Percentiles rank a stretch among this genome's conserved stretches.
These are phyloP conservation scores for Rutstroemia sydowiana DNA, from an alignment of 2,329 filamentous ascomycete genomes.

Conservation along the genomic window DNA sequence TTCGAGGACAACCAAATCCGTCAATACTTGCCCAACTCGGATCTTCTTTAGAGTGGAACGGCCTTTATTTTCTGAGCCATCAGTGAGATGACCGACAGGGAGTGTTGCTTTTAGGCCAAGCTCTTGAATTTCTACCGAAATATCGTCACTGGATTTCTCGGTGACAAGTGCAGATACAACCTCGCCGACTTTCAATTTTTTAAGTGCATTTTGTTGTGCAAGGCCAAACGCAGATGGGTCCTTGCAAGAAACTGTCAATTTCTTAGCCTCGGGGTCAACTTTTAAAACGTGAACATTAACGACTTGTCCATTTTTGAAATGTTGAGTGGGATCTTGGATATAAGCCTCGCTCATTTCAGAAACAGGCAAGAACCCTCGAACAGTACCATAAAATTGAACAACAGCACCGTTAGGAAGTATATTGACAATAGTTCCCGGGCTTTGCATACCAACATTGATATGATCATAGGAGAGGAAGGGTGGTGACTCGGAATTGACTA, in stretches of 20 bases:
- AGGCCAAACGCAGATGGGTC: constrained; percentile 70
- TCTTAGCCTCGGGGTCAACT: constrained; percentile 62
- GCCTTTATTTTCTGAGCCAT: constrained; percentile 75
- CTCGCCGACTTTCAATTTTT: constrained; percentile 64
- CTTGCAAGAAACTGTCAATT: constrained; percentile 87
- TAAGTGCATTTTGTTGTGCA: constrained; percentile 69
- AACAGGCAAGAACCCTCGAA: constrained; percentile 83
- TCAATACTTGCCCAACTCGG: constrained; percentile 73
- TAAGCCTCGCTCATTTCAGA: constrained; percentile 98
- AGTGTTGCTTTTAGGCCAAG: constrained; percentile 72
- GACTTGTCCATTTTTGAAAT: constrained; percentile 86
- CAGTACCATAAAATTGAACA: constrained; percentile 81
- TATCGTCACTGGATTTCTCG: constrained; percentile 71
- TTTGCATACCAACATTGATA: constrained; percentile 66
- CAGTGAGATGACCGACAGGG: constrained; percentile 70
- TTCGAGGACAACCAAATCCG: constrained; percentile 77
- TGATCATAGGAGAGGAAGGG: constrained; percentile 72
- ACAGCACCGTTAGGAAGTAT: constrained; percentile 72
- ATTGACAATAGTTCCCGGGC: constrained; percentile 80
- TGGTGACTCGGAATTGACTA: constrained; percentile 82
- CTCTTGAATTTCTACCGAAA: constrained; percentile 68
- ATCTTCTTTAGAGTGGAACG: constrained; percentile 72
- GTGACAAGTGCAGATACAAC: constrained; percentile 71
- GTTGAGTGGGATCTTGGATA: constrained; percentile 79
- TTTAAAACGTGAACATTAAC: constrained; percentile 84